A percentile compares a stretch with the other conserved stretches of the same genome.
Evolutionary conservation across 768 basidiomycete genomes (phyloP).

Genomic region (Chalciporus pseudorubinellus): DNA sequence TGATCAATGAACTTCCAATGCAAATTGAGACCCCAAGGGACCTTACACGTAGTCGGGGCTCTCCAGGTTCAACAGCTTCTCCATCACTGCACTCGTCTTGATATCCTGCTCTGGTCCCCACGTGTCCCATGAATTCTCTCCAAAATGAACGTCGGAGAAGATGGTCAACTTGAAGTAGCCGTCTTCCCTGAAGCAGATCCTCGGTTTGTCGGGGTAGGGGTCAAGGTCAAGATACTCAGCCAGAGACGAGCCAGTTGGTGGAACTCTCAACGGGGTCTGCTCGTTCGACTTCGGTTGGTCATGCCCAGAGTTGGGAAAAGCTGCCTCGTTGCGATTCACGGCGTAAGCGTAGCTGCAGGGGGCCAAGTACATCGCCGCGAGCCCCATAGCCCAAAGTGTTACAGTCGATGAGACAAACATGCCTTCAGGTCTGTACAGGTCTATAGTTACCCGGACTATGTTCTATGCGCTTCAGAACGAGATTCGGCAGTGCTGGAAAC

Average conservation of each 20-base stretch:
- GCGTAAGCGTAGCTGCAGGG: slow-evolving; percentile 12
- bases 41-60: slow-evolving; percentile 68
- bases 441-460: neutral
- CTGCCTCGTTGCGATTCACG: too few species aligned
- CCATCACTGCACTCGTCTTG: slow-evolving; percentile 61
- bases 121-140: slow-evolving; percentile 68
- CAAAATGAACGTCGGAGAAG: slow-evolving; percentile 75
- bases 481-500: neutral
- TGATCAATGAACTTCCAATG: neutral
- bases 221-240: slow-evolving; percentile 21
- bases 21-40: neutral
- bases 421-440: neutral
- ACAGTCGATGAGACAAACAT: neutral
- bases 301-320: neutral
- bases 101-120: slow-evolving; percentile 69
- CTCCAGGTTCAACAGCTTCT: slow-evolving; percentile 52
- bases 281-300: neutral
- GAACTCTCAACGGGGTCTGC: neutral
- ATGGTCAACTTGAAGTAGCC: slow-evolving; percentile 71
- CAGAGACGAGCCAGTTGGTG: neutral
- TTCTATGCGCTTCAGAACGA: neutral
- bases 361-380: neutral
- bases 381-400: slow-evolving; percentile 1
- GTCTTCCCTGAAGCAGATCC: slow-evolving; percentile 53
- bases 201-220: slow-evolving; percentile 47